Percentiles rank a stretch among this genome's conserved stretches.
These are phyloP conservation scores for Aspergillus campestris DNA, from an alignment of 495 filamentous ascomycete genomes.

Conservation along the genomic window DNA sequence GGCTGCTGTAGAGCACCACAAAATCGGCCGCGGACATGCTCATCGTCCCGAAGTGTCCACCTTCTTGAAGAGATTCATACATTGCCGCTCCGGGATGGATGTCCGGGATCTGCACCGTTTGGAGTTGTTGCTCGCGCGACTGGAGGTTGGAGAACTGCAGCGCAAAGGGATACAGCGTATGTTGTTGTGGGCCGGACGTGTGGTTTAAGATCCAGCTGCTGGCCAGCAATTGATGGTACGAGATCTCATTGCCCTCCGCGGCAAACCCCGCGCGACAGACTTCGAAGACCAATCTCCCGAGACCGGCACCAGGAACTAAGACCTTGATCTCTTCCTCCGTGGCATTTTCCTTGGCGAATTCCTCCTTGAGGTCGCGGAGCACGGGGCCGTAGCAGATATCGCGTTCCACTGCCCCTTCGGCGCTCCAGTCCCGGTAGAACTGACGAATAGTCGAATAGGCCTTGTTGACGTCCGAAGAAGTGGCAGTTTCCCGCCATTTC, in stretches of 20 bases:
- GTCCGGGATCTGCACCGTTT: constrained; percentile 64
- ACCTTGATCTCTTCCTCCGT: constrained; percentile 45
- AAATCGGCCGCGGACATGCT: constrained; percentile 84
- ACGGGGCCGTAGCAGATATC: constrained; percentile 67
- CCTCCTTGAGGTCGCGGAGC: constrained; percentile 47
- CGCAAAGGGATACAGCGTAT: constrained; percentile 66
- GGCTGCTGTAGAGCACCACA: constrained; percentile 59
- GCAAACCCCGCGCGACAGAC: constrained; percentile 65
- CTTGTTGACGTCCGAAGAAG: constrained; percentile 70
- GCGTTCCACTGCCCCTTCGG: constrained; percentile 65
- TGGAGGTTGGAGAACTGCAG: constrained; percentile 73
- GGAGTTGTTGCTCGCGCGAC: constrained; percentile 61
- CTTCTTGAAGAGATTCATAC: constrained; percentile 20
- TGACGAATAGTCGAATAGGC: constrained; percentile 84
- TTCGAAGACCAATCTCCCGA: constrained; percentile 83
- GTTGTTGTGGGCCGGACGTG: constrained; percentile 36
- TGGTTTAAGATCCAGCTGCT: constrained; percentile 84
- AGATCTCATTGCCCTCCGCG: constrained; percentile 90
- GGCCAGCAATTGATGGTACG: constrained; percentile 84
- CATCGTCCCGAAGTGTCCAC: constrained; percentile 45
- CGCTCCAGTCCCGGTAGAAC: constrained; percentile 92
- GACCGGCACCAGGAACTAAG: constrained; percentile 81
- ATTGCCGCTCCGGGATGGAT: constrained; percentile 58
- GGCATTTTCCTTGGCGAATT: constrained; percentile 36
- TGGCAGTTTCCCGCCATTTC: constrained; percentile 60